Evolutionary conservation across 805 yeast genomes (phyloP).

Genomic region (Wickerhamomyces strasburgensis): DNA sequence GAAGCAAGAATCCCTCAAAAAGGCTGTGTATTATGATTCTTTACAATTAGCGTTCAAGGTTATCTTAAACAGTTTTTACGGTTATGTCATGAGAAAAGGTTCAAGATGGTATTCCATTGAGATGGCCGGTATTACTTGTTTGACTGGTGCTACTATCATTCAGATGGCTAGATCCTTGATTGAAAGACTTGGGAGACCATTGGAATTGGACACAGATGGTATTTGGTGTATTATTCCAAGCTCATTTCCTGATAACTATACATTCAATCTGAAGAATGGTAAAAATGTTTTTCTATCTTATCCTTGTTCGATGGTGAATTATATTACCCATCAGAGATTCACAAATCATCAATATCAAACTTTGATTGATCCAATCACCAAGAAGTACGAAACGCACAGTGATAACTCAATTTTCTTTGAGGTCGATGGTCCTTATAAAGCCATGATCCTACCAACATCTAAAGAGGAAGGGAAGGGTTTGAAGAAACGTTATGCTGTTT

Average conservation of each 20-base stretch:
- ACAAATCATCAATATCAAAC: conserved; percentile 95
- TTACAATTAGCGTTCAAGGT: conserved; percentile 96
- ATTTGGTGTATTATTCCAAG: conserved; percentile 97
- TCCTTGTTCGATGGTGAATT: conserved; percentile 95
- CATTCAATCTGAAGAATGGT: conserved; percentile 69
- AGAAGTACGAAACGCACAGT: conserved; percentile 69
- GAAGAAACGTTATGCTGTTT: conserved; percentile 95
- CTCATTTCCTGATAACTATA: conserved; percentile 87
- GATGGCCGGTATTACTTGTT: conserved; percentile 99
- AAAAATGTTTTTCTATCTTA: conserved; percentile 74
- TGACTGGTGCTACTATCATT: conserved; percentile 96
- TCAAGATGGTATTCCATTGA: conserved; percentile 99
- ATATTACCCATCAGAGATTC: conserved; percentile 82
- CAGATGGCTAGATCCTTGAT: conserved; percentile 94
- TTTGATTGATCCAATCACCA: conserved; percentile 60
- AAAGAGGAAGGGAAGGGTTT: conserved; percentile 96
- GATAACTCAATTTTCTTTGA: conserved; percentile 97
- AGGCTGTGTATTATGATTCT: conserved; percentile 91
- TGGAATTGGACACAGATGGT: conserved; percentile 98
- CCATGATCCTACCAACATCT: conserved; percentile 95
- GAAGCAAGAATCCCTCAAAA: conserved; percentile 87
- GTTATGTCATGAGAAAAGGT: conserved; percentile 98
- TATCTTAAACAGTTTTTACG: conserved; percentile 92
- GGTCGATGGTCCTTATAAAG: conserved; percentile 97
- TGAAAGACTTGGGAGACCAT: conserved; percentile 89